Evolutionary conservation across 2,329 filamentous ascomycete species (phyloP), one percentile per base, ranked within the genome.

Genomic region (Aspergillus calidoustus): DNA sequence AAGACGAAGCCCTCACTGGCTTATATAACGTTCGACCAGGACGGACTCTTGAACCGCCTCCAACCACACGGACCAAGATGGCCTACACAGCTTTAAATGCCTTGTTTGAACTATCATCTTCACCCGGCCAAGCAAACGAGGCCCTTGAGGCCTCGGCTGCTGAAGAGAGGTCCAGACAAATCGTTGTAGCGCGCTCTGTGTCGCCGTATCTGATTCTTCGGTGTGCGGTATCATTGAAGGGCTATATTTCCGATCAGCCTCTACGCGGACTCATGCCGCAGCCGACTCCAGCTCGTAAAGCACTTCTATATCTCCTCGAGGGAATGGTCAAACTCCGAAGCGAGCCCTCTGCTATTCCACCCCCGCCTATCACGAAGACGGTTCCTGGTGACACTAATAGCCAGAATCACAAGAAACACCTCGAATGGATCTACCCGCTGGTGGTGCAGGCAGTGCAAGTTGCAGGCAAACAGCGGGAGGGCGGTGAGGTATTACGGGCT

Each of bases 161-260:
- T 9, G 72, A 66, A 48, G 75, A 54, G 9, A n/a, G 19, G 76
- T 19, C 70, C 74, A 1, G 82, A 11, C 81, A 83, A 61, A 76
- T 86, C 46, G 83, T 87, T 13, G 86, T 98, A 17, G 91, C 94
- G 0, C 85, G 88, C 71, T 90, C 90, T 3, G 87, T 89, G 0
- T 89, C 91, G 0, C 92, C 92, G 0, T 94, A 92, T 70, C 83
- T 98, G 3, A 89, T 98, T 49, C 81, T 97, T 2, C 88, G 95
- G 3, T 88, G 91, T 13, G 92, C 91, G 0, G 81, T 97, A 17
- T 89, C 91, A 0, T 79, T 98, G n/a, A 89, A 92, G 59, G 84
- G 89, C 0, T 98, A 96, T 73, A 89, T 96, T 50, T 91, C 93
- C 4, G 95, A 99, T 75, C 94, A 97, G 72, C 93, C 94, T 0